Conservation (phyloP, 495 filamentous ascomycete genomes). For the Lasiosphaeriaceae sp. region DNA sequence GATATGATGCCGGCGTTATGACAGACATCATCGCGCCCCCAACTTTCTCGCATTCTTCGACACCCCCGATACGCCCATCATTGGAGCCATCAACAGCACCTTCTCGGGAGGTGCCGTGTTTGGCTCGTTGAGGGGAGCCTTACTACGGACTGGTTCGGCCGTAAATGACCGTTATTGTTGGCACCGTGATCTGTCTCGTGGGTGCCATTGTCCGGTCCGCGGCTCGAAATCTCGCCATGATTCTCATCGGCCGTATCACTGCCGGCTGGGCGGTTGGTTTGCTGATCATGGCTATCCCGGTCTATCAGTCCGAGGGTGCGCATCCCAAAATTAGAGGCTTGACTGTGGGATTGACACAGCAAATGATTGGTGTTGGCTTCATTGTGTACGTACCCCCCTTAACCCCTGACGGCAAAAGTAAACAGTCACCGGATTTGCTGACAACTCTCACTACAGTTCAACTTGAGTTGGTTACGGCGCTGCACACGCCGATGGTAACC, state of each 20-base stretch:
- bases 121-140: conserved; percentile 28
- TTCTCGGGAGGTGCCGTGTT: conserved; percentile 38
- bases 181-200: conserved; percentile 50
- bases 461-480: conserved; percentile 50
- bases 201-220: conserved; percentile 48
- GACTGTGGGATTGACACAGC: conserved; percentile 9
- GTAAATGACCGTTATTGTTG: conserved; percentile 51
- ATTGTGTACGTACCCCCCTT: conserved; percentile 9
- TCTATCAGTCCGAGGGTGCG: conserved; percentile 37
- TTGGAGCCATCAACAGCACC: conserved; percentile 17
- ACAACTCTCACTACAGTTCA: background rate
- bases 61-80: conserved; percentile 7
- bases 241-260: conserved; percentile 46
- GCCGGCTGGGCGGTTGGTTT: conserved; percentile 45
- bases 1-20: conserved; percentile 54
- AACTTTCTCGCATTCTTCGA: conserved; percentile 24
- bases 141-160: conserved; percentile 32
- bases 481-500: conserved; percentile 24
- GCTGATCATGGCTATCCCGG: conserved; percentile 43
- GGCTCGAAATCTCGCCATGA: conserved; percentile 43
- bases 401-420: background rate
- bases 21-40: conserved; percentile 49
- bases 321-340: conserved; percentile 17
- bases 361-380: conserved; percentile 15
- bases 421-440: background rate